Percentiles rank a stretch among this genome's conserved stretches.
phyloP scores from a whole-genome alignment of 768 basidiomycete species.

The Leccinum boreale region DNA sequence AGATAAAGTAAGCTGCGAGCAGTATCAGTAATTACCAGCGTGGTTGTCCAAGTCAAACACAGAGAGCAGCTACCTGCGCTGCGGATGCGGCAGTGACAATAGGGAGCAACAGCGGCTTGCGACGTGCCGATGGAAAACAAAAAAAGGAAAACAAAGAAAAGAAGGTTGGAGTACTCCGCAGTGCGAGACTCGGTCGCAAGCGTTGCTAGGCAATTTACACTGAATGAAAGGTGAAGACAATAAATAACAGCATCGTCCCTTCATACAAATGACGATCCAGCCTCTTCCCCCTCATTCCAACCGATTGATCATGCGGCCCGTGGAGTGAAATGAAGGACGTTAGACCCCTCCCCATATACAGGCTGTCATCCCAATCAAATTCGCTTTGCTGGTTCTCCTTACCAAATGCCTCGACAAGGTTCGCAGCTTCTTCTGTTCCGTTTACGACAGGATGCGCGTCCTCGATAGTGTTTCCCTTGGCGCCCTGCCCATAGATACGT shows the following conservation, averaged over 20 bases:
- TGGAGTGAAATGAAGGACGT: conserved; percentile 57
- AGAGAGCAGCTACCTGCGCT: conserved; percentile 13
- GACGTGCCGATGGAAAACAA: neutral
- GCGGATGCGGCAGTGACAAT: neutral
- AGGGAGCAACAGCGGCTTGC: neutral
- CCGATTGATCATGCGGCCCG: conserved; percentile 15
- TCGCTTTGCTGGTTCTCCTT: conserved; percentile 66
- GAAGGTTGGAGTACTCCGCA: neutral
- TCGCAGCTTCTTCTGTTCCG: conserved; percentile 46
- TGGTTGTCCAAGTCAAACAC: neutral
- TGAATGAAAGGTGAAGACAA: conserved; percentile 6
- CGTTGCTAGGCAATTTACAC: conserved; percentile 27
- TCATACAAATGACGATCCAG: conserved; percentile 20
- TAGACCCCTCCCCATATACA: conserved; percentile 63
- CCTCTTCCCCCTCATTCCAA: conserved; percentile 8
- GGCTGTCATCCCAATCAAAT: conserved; percentile 72
- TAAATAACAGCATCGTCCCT: conserved; percentile 24
- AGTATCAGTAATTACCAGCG: neutral
- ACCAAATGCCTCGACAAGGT: conserved; percentile 63
- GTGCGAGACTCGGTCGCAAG: neutral
- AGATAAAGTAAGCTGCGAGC: neutral
- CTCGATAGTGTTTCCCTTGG: conserved; percentile 55
- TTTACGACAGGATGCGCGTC: conserved; percentile 52
- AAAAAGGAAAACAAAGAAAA: neutral
- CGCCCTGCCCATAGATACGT: conserved; percentile 73